phyloP scores from a whole-genome alignment of 2,329 filamentous ascomycete genomes.

The Colletotrichum gloeosporioides region DNA sequence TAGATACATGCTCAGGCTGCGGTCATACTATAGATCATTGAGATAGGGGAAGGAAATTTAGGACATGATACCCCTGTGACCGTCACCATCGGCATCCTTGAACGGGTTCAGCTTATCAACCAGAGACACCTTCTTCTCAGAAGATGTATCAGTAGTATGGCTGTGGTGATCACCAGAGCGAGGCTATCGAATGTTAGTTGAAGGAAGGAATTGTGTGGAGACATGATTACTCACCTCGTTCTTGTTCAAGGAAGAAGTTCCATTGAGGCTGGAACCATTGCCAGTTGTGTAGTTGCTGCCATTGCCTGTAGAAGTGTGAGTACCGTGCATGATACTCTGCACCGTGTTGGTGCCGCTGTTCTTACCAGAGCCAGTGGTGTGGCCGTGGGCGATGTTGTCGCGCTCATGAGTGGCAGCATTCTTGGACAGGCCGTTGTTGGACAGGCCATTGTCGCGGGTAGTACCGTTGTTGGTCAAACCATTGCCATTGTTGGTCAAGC shows the following conservation, averaged over 20 bases:
- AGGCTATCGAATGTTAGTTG: neutral
- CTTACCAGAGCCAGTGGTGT: slow-evolving; percentile 2
- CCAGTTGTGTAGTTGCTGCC: neutral
- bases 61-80: slow-evolving; percentile 26
- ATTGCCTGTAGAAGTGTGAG: neutral
- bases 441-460: neutral
- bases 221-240: neutral
- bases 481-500: neutral
- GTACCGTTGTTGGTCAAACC: neutral
- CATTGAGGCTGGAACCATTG: neutral
- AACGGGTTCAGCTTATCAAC: slow-evolving; percentile 28
- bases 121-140: slow-evolving; percentile 21
- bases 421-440: neutral
- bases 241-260: neutral
- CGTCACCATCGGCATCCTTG: slow-evolving; percentile 28
- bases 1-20: neutral
- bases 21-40: accelerated
- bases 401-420: neutral
- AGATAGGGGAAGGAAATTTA: neutral
- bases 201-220: too few relatives aligned
- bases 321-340: slow-evolving; percentile 2
- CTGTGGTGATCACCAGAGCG: neutral
- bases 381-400: neutral
- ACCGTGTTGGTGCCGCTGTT: neutral
- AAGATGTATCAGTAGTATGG: neutral